Evolutionary conservation across 495 filamentous ascomycete genomes (phyloP).

Genomic region (Penicillium canariense): DNA sequence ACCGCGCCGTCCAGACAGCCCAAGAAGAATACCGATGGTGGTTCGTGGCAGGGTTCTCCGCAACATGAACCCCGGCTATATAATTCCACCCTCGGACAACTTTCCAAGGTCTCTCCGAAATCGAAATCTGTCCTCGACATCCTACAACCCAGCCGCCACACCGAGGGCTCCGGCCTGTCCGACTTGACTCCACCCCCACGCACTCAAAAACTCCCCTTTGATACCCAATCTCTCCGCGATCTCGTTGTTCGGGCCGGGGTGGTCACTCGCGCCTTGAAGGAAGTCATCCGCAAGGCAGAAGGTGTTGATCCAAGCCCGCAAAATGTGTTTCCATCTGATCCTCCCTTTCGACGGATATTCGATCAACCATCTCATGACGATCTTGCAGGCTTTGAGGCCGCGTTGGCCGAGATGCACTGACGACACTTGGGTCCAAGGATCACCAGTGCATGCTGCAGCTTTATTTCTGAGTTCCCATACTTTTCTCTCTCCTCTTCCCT

Average conservation of each 20-base stretch:
- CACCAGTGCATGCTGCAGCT: background rate
- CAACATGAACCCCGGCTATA: slow-evolving; percentile 1
- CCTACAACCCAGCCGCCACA: slow-evolving; percentile 66
- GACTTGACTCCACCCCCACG: slow-evolving; percentile 42
- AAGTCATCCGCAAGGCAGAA: slow-evolving; percentile 77
- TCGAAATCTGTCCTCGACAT: slow-evolving; percentile 79
- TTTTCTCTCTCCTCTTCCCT: background rate
- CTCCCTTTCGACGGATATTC: slow-evolving; percentile 48
- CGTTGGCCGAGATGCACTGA: slow-evolving; percentile 28
- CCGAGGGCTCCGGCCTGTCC: slow-evolving; percentile 46
- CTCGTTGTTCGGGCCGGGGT: slow-evolving; percentile 80
- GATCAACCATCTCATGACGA: slow-evolving; percentile 38
- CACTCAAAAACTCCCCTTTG: slow-evolving; percentile 81
- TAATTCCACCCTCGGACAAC: slow-evolving; percentile 17
- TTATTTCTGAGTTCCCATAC: background rate
- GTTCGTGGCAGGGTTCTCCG: slow-evolving; percentile 24
- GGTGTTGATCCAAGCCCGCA: slow-evolving; percentile 62
- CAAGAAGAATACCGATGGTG: slow-evolving; percentile 27
- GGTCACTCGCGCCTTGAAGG: slow-evolving; percentile 69
- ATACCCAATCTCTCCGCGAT: slow-evolving; percentile 83
- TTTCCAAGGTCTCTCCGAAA: slow-evolving; percentile 53
- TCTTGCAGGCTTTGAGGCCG: slow-evolving; percentile 33
- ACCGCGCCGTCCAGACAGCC: slow-evolving; percentile 6
- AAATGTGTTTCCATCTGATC: slow-evolving; percentile 31
- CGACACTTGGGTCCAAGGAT: background rate